phyloP scores from a whole-genome alignment of 225 moss, liverwort and hornwort genomes.

The Physcomitrellopsis africana region DNA sequence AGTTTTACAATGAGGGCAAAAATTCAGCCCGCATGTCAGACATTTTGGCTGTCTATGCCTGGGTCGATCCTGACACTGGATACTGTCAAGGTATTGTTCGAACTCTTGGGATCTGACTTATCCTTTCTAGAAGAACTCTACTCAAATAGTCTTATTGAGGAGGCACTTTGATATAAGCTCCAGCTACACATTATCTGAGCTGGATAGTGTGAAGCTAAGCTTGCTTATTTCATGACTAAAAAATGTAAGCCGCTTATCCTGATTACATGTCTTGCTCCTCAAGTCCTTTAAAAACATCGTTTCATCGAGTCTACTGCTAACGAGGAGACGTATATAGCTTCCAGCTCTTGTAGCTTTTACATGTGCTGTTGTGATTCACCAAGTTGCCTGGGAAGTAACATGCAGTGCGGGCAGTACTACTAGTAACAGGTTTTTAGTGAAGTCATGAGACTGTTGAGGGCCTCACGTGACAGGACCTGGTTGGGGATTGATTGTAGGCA shows the following conservation, averaged over 20 bases:
- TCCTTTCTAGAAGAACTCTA: not conserved
- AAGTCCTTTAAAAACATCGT: not conserved
- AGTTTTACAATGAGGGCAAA: conserved; percentile 78
- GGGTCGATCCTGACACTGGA: conserved; percentile 88
- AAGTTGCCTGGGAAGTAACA: not conserved
- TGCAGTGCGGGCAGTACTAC: not conserved
- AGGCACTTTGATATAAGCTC: not conserved
- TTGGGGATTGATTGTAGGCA: conserved; percentile 58
- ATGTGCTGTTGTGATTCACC: not conserved
- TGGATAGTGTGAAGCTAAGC: not conserved
- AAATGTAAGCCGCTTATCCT: conserved; percentile 2
- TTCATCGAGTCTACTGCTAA: not conserved
- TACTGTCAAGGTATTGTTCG: conserved; percentile 78
- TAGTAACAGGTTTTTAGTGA: not conserved
- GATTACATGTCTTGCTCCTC: not conserved
- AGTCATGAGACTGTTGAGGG: not conserved
- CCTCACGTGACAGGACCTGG: not conserved
- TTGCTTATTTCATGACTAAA: conserved; percentile 10
- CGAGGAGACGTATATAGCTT: not conserved
- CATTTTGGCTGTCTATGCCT: conserved; percentile 91
- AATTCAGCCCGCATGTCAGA: conserved; percentile 97
- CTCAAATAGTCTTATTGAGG: not conserved
- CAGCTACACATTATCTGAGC: not conserved
- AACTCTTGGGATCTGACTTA: not conserved
- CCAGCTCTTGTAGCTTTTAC: not conserved